Percentiles rank a stretch among this genome's conserved stretches.
These are phyloP conservation scores for Ajuga chamaepitys DNA, from an alignment of 257 asterid genomes.

Conservation along the genomic window DNA sequence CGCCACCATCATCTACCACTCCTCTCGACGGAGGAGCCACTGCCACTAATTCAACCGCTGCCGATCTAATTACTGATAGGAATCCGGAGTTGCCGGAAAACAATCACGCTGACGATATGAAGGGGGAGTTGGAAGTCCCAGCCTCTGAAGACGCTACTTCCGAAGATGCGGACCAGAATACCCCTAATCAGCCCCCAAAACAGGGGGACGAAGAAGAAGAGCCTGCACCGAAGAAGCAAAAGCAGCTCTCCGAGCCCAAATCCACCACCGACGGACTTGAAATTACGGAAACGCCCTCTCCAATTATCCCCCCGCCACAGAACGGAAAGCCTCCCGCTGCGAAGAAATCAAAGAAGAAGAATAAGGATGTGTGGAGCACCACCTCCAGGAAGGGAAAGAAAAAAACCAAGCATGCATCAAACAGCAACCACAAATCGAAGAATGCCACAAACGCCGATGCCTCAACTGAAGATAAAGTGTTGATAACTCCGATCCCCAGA, in stretches of 20 bases:
- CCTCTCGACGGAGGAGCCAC: slow-evolving; percentile 7
- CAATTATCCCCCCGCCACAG: background rate
- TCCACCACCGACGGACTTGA: slow-evolving; percentile 6
- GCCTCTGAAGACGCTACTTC: slow-evolving; percentile 28
- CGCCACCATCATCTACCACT: slow-evolving; percentile 18
- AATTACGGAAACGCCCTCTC: slow-evolving; percentile 28
- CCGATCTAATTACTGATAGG: background rate
- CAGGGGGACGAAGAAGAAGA: slow-evolving; percentile 46
- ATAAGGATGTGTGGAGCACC: slow-evolving; percentile 71
- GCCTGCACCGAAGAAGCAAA: slow-evolving; percentile 57
- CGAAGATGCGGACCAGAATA: slow-evolving; percentile 26
- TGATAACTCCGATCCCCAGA: slow-evolving; percentile 65
- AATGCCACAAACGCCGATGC: slow-evolving; percentile 21
- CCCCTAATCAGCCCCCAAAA: slow-evolving; percentile 20
- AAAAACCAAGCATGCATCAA: slow-evolving; percentile 52
- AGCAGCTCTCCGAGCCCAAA: slow-evolving; percentile 38
- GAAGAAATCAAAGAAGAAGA: slow-evolving; percentile 80
- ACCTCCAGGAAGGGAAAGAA: slow-evolving; percentile 73
- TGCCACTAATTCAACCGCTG: background rate
- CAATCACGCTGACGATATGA: slow-evolving; percentile 7
- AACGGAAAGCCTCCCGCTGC: slow-evolving; percentile 23
- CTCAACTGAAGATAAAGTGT: slow-evolving; percentile 49
- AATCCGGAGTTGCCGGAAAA: slow-evolving; percentile 13
- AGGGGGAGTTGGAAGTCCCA: slow-evolving; percentile 21
- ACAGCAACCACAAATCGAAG: slow-evolving; percentile 30